Percentiles rank a stretch among this genome's conserved stretches.
Evolutionary conservation across 1,284 basidiomycete genomes (phyloP).

Genomic region (Farysia itapuensis): DNA sequence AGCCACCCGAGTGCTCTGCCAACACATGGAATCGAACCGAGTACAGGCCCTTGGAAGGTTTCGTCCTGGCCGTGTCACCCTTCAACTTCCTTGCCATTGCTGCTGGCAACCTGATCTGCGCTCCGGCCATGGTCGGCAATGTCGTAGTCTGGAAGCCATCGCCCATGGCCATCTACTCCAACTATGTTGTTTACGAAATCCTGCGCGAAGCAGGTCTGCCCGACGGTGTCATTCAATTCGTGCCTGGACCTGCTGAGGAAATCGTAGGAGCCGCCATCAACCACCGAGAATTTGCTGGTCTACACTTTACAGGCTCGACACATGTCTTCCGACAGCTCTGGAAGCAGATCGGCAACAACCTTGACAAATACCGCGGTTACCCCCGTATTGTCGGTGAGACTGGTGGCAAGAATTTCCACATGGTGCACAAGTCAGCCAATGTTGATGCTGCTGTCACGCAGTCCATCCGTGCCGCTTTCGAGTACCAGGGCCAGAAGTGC

Average conservation of each 20-base stretch:
- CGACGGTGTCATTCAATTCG: constrained; percentile 92
- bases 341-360: constrained; percentile 88
- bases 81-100: constrained; percentile 77
- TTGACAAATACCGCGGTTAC: constrained; percentile 72
- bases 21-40: constrained; percentile 96
- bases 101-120: constrained; percentile 60
- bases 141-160: constrained; percentile 97
- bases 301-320: constrained; percentile 97
- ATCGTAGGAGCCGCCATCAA: constrained; percentile 62
- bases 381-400: constrained; percentile 90
- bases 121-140: constrained; percentile 91
- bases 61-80: constrained; percentile 93
- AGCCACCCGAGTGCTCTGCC: constrained; percentile 81
- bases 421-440: constrained; percentile 85
- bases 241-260: constrained; percentile 66
- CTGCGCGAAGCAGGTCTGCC: constrained; percentile 92
- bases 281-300: constrained; percentile 78
- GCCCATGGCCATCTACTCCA: constrained; percentile 89
- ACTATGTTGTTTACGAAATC: constrained; percentile 89
- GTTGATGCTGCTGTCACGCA: constrained; percentile 85
- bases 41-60: constrained; percentile 94
- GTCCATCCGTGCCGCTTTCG: constrained; percentile 85
- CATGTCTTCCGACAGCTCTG: constrained; percentile 84
- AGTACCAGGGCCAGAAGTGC: constrained; percentile 99
- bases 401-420: constrained; percentile 97